Conservation (phyloP, 2,329 filamentous ascomycete species). For the Arthroderma sp. region DNA sequence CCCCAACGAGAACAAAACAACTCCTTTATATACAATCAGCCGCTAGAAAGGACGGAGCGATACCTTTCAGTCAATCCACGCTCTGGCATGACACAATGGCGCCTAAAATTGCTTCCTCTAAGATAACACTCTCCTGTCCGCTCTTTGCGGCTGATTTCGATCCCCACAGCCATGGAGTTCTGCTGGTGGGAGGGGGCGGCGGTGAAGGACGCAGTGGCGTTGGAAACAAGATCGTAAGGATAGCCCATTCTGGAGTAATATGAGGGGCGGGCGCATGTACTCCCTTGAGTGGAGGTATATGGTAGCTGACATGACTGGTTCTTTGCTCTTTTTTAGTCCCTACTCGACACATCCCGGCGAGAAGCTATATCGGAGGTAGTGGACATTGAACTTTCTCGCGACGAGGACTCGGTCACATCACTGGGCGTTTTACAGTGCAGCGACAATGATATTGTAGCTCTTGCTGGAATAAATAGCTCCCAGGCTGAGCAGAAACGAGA, state of each 20-base stretch:
- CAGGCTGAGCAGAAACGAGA: constrained; percentile 58
- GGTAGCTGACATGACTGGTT: background rate
- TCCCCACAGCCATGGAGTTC: constrained; percentile 58
- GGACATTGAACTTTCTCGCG: constrained; percentile 64
- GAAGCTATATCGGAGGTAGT: constrained; percentile 52
- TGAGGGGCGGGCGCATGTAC: constrained; percentile 3
- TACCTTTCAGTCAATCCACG: background rate
- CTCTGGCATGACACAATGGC: constrained; percentile 23
- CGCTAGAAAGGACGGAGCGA: background rate
- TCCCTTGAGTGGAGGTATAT: background rate
- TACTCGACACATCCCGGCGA: constrained; percentile 58
- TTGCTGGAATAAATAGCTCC: constrained; percentile 77
- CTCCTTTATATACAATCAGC: background rate
- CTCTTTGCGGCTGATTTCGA: constrained; percentile 84
- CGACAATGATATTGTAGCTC: constrained; percentile 42
- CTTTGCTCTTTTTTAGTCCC: constrained; percentile 38
- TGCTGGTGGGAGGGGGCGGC: constrained; percentile 78
- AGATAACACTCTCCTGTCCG: constrained; percentile 64
- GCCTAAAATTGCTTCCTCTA: constrained; percentile 38
- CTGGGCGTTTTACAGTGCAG: constrained; percentile 56
- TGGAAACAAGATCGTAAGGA: constrained; percentile 69
- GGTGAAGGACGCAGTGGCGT: constrained; percentile 71
- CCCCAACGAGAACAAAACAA: background rate
- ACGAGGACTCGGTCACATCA: constrained; percentile 83
- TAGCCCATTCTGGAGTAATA: background rate